Conservation (phyloP, 805 yeast genomes). For the Candida berthetii region DNA sequence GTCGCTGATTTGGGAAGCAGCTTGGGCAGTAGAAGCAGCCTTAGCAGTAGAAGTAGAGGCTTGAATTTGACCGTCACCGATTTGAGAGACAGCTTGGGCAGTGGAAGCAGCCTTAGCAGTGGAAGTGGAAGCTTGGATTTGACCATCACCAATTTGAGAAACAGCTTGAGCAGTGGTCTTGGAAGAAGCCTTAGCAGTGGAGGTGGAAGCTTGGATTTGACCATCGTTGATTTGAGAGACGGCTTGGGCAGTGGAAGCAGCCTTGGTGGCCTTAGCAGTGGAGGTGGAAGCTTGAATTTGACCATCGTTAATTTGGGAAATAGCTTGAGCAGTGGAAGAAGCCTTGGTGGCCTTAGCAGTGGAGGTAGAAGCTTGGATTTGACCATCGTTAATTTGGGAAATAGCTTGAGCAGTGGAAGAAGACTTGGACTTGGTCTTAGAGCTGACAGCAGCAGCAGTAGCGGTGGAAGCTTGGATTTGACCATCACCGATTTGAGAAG, state of each 20-base stretch:
- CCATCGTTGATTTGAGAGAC: constrained; percentile 40
- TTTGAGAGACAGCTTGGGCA: constrained; percentile 18
- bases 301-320: constrained; percentile 16
- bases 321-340: constrained; percentile 17
- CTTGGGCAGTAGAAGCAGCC: constrained; percentile 18
- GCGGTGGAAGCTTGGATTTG: constrained; percentile 35
- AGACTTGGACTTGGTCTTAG: constrained; percentile 10
- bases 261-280: constrained; percentile 20
- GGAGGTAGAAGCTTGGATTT: constrained; percentile 16
- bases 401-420: constrained; percentile 16
- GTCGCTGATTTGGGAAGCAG: constrained; percentile 17
- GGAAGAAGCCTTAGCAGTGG: constrained; percentile 20
- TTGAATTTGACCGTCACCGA: constrained; percentile 24
- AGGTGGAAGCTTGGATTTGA: constrained; percentile 32
- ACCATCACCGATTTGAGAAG: constrained; percentile 41
- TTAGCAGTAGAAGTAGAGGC: constrained; percentile 23
- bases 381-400: constrained; percentile 15
- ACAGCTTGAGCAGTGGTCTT: constrained; percentile 15
- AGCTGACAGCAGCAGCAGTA: no score
- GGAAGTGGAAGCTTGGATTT: constrained; percentile 41
- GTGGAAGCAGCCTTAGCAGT: constrained; percentile 30
- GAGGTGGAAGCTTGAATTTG: constrained; percentile 18
- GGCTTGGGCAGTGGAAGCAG: constrained; percentile 24
- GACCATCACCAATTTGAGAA: constrained; percentile 38
- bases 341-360: constrained; percentile 14